Evolutionary conservation across 2,329 filamentous ascomycete genomes (phyloP).

Genomic region (Pyrenophora seminiperda): DNA sequence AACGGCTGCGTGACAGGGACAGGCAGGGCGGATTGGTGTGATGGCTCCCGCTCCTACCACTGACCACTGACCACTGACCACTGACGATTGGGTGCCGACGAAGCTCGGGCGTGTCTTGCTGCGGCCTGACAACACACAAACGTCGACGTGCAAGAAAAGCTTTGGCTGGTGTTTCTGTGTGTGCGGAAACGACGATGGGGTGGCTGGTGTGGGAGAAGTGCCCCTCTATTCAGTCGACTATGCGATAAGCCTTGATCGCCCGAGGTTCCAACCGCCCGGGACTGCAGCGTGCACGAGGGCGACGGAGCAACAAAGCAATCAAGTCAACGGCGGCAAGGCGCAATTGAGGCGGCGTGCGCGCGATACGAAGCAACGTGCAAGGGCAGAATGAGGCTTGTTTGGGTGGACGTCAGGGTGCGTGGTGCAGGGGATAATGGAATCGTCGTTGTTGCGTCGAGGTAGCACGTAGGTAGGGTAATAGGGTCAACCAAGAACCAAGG

Average conservation of each 20-base stretch:
- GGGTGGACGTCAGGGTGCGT: not conserved
- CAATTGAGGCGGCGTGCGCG: not conserved
- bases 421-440: slow-evolving; percentile 17
- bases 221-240: slow-evolving; percentile 27
- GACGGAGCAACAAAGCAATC: slow-evolving; percentile 12
- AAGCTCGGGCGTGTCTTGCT: slow-evolving; percentile 30
- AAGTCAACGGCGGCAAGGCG: not conserved
- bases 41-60: slow-evolving; percentile 28
- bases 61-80: slow-evolving; percentile 39
- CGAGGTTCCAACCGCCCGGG: slow-evolving; percentile 37
- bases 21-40: slow-evolving; percentile 33
- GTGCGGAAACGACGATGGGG: slow-evolving; percentile 13
- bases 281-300: slow-evolving; percentile 20
- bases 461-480: slow-evolving; percentile 15
- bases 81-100: slow-evolving; percentile 39
- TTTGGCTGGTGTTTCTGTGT: slow-evolving; percentile 12
- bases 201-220: slow-evolving; percentile 17
- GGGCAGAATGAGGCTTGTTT: not conserved
- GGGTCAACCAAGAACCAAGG: slow-evolving; percentile 21
- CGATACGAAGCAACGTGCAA: not conserved
- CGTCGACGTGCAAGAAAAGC: slow-evolving; percentile 16
- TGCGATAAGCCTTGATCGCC: slow-evolving; percentile 45
- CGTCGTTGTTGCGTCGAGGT: slow-evolving; percentile 8
- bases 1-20: slow-evolving; percentile 32
- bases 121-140: slow-evolving; percentile 40